Evolutionary conservation across 768 basidiomycete genomes (phyloP), one percentile per base, ranked within the genome.

Genomic region (Coprinellus micaceus): DNA sequence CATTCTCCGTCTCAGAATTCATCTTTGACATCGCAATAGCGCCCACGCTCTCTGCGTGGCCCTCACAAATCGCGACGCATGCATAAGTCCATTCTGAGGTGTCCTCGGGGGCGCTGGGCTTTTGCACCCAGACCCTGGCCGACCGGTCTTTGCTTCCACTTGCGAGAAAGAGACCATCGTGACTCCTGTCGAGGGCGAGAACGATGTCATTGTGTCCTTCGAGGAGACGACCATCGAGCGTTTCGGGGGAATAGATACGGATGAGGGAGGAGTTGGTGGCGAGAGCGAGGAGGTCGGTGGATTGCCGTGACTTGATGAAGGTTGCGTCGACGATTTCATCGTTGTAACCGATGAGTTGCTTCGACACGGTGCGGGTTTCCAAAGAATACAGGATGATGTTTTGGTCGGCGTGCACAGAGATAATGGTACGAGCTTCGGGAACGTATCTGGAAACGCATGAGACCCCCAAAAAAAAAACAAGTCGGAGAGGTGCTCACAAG

Each of bases 211-310:
- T 82, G 70, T 99, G 97, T 1, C 94, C 94, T 24, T 88, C 79
- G 29, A 99, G 78, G 5, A 98, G 79, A 22, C 91, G 85, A 1
- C 91, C 89, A 73, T 98, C 91, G 53, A 93, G 79, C 6, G 82
- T 81, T 28, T 80, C 67, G 2, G 85, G 79, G 2, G 88, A 85
- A 72, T 98, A 99, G 2, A 99, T 74, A 22, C 95, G 90, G 60
- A 99, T 90, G 28, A 97, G 82, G 24, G 94, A 91, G 1, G 97
- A 98, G 70, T 99, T 99, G 39, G 97, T 96, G n/a, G 96, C 96
- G 19, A 99, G 77, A 19, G 96, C 97, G 29, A 98, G 74, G 63
- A 91, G 87, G n/a, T 51, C 49, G 21, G 59, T 56, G 33, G 60
- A 63, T 1, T 67, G 82, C 57, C 33, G 26, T 12, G 56, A 52